Base-by-base conservation (phyloP, 148 eudicot genomes). In the Heliamphora exappendiculata region DNA sequence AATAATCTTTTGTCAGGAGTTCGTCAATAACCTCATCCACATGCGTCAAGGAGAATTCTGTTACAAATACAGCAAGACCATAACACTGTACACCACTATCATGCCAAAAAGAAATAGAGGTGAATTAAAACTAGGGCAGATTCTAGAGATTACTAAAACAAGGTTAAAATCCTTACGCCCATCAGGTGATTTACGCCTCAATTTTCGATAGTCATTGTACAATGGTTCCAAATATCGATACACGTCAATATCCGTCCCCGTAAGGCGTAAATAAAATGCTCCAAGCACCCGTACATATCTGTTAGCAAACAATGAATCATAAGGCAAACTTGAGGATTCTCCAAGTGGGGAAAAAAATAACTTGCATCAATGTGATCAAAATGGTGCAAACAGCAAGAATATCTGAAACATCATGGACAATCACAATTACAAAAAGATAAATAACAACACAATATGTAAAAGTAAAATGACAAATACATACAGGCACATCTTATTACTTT, bases 241-340 rank as follows among this genome's bases (percentile, higher is more conserved):
- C 34, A 95, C 85, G 83, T 95, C 97, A 31, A 90, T 58, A 74
- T 95, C 99, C 9, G 92, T 92, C 76, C 99, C 99, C 26, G 97
- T 92, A 50, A 95, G 88, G 5, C 99, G 90, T 80, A 95, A 80
- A 85, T 95, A 95, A 79, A 92, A 95, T 22, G 97, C 99, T 37
- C 99, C 99, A 68, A 95, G 97, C 63, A 86, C 85, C 71, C 97
- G 88, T 33, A 95, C 99, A 88, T 95, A 95, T 76, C 96, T 92
- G 82, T 63, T 60, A 0, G 11, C 2, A 16, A 77, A 41, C 29
- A 33, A 74, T 7, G 2, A 63, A 64, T 64, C 3, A 13, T 13
- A 24, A 53, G 20, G 26, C 59, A 55, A 9, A 57, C 26, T 33
- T 41, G 29, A 20, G 24, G 39, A 28, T 26, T 22, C 20, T 20